Base-by-base conservation (phyloP, 1,284 basidiomycete species). In the Cryptococcus sp. region DNA sequence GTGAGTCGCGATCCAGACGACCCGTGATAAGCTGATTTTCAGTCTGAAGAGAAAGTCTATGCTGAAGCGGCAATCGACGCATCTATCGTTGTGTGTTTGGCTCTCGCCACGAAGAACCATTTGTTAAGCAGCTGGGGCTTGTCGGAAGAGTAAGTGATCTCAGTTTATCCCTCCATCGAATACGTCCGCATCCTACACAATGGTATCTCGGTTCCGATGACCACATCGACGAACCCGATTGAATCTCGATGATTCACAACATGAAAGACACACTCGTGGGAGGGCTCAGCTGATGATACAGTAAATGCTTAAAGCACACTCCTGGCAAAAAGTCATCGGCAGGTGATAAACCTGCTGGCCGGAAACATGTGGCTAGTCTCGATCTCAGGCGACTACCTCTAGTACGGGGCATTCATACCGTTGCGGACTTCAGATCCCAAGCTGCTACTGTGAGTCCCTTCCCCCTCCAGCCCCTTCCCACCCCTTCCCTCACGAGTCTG, bases 291-390 rank as follows among this genome's bases (percentile, higher is more conserved):
- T 60, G 47, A 56, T 51, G 11, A 9, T 9, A 49, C 42, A 93
- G 90, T 48, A 94, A 93, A 86, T 89, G 89, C 63, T 79, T 82
- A 37, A 92, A 91, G 73, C 91, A 87, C 64, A 79, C 84, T 2
- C 72, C 84, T 3, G 87, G 87, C 21, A 94, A 93, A 80, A 94
- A 93, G 74, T 87, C 83, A 49, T 82, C 85, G 0, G 66, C 85
- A 3, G 91, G 90, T 1, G 91, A 96, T 70, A 86, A 84, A 66
- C 80, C 87, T n/a, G 85, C 84, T 2, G 71, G 78, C 3, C 83
- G 81, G 41, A 60, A 58, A 41, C 49, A 61, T 22, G 55, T 54
- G 14, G 48, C 47, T 2, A 59, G 54, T 13, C 54, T 69, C 43
- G 66, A 70, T 46, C 45, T 59, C 11, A 56, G 56, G 13, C 54